phyloP scores from a whole-genome alignment of 2,329 filamentous ascomycete genomes.

The Cladophialophora yegresii region DNA sequence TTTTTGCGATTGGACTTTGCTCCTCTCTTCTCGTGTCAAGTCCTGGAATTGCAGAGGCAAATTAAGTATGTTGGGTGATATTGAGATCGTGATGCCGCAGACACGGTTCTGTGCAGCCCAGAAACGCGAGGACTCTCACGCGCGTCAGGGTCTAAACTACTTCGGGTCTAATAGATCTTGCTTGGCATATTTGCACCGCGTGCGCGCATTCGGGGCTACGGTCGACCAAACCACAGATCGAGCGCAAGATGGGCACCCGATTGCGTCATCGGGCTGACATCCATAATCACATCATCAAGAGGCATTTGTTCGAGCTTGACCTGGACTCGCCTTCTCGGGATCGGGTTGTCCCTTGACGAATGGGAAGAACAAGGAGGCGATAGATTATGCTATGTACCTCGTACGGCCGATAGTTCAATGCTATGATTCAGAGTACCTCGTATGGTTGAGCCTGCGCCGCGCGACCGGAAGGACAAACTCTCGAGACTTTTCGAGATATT shows the following conservation, averaged over 20 bases:
- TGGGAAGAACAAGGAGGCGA: background rate
- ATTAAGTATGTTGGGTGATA: background rate
- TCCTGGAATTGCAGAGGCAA: background rate
- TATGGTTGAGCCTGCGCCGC: background rate
- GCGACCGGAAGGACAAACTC: background rate
- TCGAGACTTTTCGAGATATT: background rate
- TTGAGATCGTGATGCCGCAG: background rate
- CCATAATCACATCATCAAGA: background rate
- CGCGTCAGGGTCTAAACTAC: constrained; percentile 8
- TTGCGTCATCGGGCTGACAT: background rate
- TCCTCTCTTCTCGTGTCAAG: background rate
- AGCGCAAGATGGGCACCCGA: background rate
- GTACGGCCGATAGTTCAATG: too few relatives aligned
- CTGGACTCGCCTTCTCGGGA: background rate
- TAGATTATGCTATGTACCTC: background rate
- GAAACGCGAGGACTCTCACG: background rate
- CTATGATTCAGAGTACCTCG: too few relatives aligned
- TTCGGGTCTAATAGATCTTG: background rate
- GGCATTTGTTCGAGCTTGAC: background rate
- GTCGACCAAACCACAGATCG: background rate
- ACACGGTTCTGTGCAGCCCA: background rate
- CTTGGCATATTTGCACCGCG: background rate
- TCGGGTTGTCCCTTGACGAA: background rate
- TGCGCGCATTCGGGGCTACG: background rate
- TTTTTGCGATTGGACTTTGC: constrained; percentile 5